These are phyloP conservation scores for Besnoitia besnoiti DNA, from an alignment of 169 alveolate species.

Conservation along the genomic window DNA sequence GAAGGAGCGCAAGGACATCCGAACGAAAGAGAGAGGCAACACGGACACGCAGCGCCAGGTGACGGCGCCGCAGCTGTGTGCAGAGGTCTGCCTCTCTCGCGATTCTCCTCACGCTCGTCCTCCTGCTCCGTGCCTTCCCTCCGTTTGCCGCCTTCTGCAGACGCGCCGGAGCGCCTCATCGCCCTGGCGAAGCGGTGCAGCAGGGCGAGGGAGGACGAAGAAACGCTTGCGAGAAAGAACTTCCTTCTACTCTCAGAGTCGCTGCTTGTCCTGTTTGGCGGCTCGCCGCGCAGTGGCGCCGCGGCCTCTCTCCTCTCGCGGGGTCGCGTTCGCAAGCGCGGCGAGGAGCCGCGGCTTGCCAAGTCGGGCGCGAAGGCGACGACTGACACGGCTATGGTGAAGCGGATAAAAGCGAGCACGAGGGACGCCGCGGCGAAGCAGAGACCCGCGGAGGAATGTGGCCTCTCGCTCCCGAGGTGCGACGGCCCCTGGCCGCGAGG, in stretches of 20 bases:
- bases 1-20: not conserved
- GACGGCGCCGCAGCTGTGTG: not conserved
- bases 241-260: not conserved
- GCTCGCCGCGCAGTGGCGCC: not conserved
- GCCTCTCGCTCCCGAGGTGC: too few relatives aligned
- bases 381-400: too few relatives aligned
- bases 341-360: too few relatives aligned
- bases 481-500: too few relatives aligned
- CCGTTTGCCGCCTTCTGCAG: not conserved
- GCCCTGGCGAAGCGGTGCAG: not conserved
- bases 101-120: not conserved
- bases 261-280: not conserved
- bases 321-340: too few relatives aligned
- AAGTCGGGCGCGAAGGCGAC: too few relatives aligned
- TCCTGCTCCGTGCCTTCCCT: not conserved
- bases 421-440: too few relatives aligned
- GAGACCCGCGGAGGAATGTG: too few relatives aligned
- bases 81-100: not conserved
- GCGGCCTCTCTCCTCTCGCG: too few relatives aligned
- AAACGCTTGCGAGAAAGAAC: not conserved
- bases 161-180: not conserved
- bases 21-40: not conserved
- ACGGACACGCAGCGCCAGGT: not conserved
- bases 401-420: too few relatives aligned
- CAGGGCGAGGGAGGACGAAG: not conserved